Evolutionary conservation across 176 grass and related monocot genomes (phyloP).

Genomic region (Thinopyrum elongatum): DNA sequence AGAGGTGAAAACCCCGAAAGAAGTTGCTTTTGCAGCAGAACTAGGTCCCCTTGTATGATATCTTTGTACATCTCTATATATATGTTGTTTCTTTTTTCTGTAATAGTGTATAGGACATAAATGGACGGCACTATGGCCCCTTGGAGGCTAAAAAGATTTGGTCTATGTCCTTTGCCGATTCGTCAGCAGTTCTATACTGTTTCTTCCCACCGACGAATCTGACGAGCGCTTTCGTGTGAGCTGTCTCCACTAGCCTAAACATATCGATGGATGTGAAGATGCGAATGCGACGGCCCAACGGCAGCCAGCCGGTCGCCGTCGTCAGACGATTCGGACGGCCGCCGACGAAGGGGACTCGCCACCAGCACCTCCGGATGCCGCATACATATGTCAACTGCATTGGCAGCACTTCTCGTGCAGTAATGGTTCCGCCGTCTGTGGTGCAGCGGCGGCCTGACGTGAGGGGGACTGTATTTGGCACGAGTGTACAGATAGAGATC

Average conservation of each 20-base stretch:
- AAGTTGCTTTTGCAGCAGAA: constrained; percentile 14
- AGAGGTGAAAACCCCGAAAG: constrained; percentile 25
- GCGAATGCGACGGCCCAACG: constrained; percentile 27
- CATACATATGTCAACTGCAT: neutral
- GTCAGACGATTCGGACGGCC: constrained; percentile 21
- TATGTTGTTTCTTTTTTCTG: constrained; percentile 26
- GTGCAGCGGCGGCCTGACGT: neutral
- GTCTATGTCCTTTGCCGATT: neutral
- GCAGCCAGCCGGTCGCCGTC: neutral
- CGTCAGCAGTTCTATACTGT: neutral
- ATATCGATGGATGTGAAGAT: constrained; percentile 30
- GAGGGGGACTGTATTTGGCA: neutral
- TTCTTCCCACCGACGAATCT: constrained; percentile 15
- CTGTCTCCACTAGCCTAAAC: constrained; percentile 30
- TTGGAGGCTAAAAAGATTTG: constrained; percentile 15
- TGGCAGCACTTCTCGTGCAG: neutral
- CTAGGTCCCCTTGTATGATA: neutral
- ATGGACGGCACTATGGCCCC: neutral
- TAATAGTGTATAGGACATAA: constrained; percentile 19
- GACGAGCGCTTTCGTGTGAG: constrained; percentile 23
- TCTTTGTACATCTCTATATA: constrained; percentile 32
- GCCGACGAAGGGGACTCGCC: constrained; percentile 25
- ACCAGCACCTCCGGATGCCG: constrained; percentile 20
- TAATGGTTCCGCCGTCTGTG: neutral
- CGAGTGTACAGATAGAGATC: neutral